phyloP scores from a whole-genome alignment of 805 yeast species.

The Wickerhamomyces alni region DNA sequence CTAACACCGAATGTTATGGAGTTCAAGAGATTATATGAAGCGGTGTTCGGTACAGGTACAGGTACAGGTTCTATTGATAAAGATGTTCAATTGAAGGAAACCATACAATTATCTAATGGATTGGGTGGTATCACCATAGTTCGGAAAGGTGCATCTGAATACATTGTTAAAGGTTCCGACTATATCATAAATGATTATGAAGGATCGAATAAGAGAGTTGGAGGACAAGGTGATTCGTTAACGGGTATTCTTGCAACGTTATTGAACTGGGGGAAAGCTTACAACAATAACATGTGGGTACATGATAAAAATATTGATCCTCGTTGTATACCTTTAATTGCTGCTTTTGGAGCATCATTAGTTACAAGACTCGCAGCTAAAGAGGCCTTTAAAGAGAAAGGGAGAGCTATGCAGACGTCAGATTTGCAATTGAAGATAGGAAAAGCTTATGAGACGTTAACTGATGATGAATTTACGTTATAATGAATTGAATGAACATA shows the following conservation, averaged over 20 bases:
- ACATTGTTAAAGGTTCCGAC: conserved; percentile 47
- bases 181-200: conserved; percentile 36
- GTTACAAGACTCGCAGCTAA: conserved; percentile 61
- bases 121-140: conserved; percentile 59
- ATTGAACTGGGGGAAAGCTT: conserved; percentile 71
- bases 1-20: conserved; percentile 90
- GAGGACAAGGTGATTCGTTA: conserved; percentile 95
- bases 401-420: conserved; percentile 81
- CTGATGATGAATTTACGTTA: conserved; percentile 8
- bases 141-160: conserved; percentile 67
- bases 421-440: conserved; percentile 69
- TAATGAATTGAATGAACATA: too few species aligned
- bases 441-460: conserved; percentile 38
- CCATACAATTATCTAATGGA: conserved; percentile 37
- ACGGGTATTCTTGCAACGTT: conserved; percentile 83
- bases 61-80: neutral
- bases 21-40: conserved; percentile 60
- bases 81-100: conserved; percentile 13
- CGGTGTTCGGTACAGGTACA: conserved; percentile 33
- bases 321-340: conserved; percentile 36
- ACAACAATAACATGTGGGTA: conserved; percentile 55
- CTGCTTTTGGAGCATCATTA: conserved; percentile 67
- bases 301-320: conserved; percentile 27
- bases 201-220: conserved; percentile 80
- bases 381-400: conserved; percentile 57